phyloP scores from a whole-genome alignment of 108 stramenopile genomes.

The Pseudonitzschia multistriata region DNA sequence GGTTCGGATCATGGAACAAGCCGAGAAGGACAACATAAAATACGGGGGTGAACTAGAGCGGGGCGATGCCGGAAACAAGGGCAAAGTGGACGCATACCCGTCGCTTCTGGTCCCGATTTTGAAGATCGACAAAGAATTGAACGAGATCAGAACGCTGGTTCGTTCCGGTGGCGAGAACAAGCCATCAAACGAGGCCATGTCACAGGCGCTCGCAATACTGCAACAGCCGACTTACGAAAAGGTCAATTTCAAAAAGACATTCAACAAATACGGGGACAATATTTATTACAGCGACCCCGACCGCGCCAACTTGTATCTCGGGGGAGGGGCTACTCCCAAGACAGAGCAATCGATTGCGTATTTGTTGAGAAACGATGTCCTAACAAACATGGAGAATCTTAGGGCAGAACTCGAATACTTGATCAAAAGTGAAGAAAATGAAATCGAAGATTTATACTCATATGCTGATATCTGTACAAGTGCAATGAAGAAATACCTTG shows the following conservation, averaged over 20 bases:
- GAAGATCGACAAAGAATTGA: conserved; percentile 52
- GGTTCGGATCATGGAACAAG: conserved; percentile 74
- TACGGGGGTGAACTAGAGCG: conserved; percentile 71
- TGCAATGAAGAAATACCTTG: conserved; percentile 71
- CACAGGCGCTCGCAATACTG: conserved; percentile 43
- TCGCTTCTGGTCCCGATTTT: conserved; percentile 67
- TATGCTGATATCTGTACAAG: conserved; percentile 31
- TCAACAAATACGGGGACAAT: conserved; percentile 85
- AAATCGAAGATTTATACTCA: conserved; percentile 41
- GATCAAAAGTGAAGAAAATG: conserved; percentile 29
- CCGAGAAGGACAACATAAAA: conserved; percentile 71
- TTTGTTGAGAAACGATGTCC: conserved; percentile 72
- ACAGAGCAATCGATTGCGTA: conserved; percentile 72
- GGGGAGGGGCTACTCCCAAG: conserved; percentile 76
- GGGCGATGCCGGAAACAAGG: conserved; percentile 47
- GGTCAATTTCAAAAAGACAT: conserved; percentile 70
- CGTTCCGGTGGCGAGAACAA: conserved; percentile 7
- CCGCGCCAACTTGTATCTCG: conserved; percentile 79
- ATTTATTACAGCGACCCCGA: conserved; percentile 86
- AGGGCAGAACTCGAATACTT: conserved; percentile 68
- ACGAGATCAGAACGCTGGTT: conserved; percentile 41
- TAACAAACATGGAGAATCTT: conserved; percentile 75
- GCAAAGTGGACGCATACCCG: conserved; percentile 52
- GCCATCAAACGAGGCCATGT: conserved; percentile 22
- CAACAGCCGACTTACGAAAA: conserved; percentile 56